Evolutionary conservation across 2,329 filamentous ascomycete genomes (phyloP).

Genomic region (Dactylellina parvicollis): DNA sequence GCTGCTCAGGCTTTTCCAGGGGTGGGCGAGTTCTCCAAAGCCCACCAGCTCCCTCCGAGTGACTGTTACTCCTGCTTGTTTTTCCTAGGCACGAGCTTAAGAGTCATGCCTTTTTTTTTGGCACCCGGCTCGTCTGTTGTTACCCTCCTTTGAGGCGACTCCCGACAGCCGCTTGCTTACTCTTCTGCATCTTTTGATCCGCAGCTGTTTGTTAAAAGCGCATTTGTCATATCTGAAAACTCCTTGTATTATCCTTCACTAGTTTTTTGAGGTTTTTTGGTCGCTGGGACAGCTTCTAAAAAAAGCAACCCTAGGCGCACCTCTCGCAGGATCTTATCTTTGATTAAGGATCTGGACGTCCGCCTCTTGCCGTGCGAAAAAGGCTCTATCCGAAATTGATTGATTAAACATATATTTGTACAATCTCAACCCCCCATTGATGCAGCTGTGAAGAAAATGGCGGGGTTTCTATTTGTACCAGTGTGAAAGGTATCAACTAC

Average conservation of each 20-base stretch:
- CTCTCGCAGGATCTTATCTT: not conserved
- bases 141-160: slow-evolving; percentile 15
- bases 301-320: not conserved
- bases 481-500: no score
- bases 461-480: no score
- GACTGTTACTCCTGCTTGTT: slow-evolving; percentile 16
- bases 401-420: no score
- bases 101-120: slow-evolving; percentile 35
- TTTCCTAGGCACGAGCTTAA: slow-evolving; percentile 30
- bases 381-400: no score
- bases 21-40: not conserved
- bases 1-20: not conserved
- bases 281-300: not conserved
- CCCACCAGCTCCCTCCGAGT: slow-evolving; percentile 6
- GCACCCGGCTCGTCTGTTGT: not conserved
- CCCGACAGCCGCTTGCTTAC: slow-evolving; percentile 6
- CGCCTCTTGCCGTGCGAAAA: no score
- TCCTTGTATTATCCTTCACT: slow-evolving; percentile 4
- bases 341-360: not conserved
- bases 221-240: slow-evolving; percentile 25
- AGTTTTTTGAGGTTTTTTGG: not conserved
- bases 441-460: no score
- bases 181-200: not conserved
- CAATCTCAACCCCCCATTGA: no score
- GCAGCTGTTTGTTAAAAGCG: slow-evolving; percentile 21